Base-by-base conservation (phyloP, 345 rosid genomes). In the Firmiana major region DNA sequence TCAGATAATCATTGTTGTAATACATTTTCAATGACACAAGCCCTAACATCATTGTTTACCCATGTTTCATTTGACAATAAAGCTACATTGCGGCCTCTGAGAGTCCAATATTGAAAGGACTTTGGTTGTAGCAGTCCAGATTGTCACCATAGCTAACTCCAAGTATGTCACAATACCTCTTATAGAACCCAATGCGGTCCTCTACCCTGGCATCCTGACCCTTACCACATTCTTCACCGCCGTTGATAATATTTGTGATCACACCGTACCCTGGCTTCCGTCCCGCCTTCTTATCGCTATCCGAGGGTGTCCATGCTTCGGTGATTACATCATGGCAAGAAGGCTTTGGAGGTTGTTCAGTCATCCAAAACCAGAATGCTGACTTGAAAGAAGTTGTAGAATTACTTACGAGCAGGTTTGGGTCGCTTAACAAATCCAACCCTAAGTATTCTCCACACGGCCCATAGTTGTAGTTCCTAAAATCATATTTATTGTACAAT, bases 321-420 rank as follows among this genome's bases (percentile, higher is more conserved):
- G 77, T 75, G 72, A 89, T 89, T 73, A 86, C 91, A 16, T 82
- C 78, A n/a, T 91, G 94, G 84, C 94, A 86, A 1, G 93, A 86
- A 0, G 93, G 93, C 51, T 86, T 89, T 1, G 86, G 85, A 9
- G 79, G 16, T 24, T 85, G 90, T 19, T 84, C 54, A 43, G 91
- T 88, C 94, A 85, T 89, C 94, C 94, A 89, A 76, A 84, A 89
- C 93, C 92, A 91, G 4, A 89, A 57, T 19, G 92, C 93, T 73
- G 96, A 78, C 82, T 91, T 85, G 84, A 89, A 91, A 36, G 97
- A 87, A 5, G 79, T 72, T 12, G 76, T 75, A 12, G 86, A 42
- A 68, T 88, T 70, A 0, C 83, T 83, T 9, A 85, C 78, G 0
- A 92, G 86, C 0, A 87, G 81, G 76, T 90, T 90, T 7, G 91